phyloP scores from a whole-genome alignment of 2,329 filamentous ascomycete genomes.

The Pleurostoma richardsiae region DNA sequence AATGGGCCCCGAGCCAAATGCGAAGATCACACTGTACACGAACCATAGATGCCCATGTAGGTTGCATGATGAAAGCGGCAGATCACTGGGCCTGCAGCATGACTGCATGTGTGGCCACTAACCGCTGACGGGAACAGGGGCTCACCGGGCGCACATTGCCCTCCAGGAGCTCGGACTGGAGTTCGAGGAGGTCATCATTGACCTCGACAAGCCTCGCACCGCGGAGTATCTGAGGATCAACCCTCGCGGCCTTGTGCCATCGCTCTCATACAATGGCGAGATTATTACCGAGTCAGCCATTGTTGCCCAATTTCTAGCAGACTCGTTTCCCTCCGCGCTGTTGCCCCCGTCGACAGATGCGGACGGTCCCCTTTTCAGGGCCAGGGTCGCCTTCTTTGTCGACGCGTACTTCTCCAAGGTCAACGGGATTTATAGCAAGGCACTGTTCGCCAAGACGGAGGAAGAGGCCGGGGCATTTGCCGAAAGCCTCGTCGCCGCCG shows the following conservation, averaged over 20 bases:
- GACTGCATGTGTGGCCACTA: not conserved
- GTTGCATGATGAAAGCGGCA: conserved; percentile 4
- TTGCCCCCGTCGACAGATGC: conserved; percentile 48
- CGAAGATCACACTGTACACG: conserved; percentile 60
- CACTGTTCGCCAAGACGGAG: conserved; percentile 39
- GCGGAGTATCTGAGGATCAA: conserved; percentile 73
- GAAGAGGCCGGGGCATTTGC: conserved; percentile 44
- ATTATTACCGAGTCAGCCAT: conserved; percentile 71
- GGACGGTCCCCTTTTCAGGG: conserved; percentile 56
- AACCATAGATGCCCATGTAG: conserved; percentile 62
- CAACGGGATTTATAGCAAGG: conserved; percentile 37
- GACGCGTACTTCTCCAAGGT: conserved; percentile 65
- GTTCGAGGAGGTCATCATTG: conserved; percentile 68
- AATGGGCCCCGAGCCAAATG: too few species aligned
- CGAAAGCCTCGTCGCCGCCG: conserved; percentile 45
- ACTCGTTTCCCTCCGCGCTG: conserved; percentile 64
- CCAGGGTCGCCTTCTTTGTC: conserved; percentile 66
- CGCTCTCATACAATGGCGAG: conserved; percentile 59
- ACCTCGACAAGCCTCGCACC: conserved; percentile 63
- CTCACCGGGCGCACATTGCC: conserved; percentile 70
- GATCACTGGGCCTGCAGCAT: not conserved
- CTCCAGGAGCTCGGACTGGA: conserved; percentile 61
- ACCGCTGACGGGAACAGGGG: conserved; percentile 33
- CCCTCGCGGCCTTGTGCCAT: conserved; percentile 72
- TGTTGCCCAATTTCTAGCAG: conserved; percentile 66